phyloP scores from a whole-genome alignment of 2,329 filamentous ascomycete species.

The Aspergillus unguis region DNA sequence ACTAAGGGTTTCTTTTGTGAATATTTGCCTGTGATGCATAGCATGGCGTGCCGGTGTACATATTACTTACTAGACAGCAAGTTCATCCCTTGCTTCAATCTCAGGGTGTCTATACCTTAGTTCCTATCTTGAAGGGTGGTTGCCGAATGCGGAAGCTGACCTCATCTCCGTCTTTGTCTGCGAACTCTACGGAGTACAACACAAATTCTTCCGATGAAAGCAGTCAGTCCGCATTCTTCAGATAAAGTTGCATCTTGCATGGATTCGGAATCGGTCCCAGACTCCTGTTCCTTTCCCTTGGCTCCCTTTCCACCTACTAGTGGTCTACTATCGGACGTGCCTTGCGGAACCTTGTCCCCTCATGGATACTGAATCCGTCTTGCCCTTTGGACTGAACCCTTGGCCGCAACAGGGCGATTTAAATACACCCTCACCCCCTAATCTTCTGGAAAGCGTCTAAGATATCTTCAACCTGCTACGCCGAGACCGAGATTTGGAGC shows the following conservation, averaged over 20 bases:
- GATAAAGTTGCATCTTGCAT: not conserved
- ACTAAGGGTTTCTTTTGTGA: not conserved
- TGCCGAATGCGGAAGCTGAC: conserved; percentile 2
- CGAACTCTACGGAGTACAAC: too few species aligned
- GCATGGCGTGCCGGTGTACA: conserved; percentile 12
- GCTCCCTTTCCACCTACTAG: conserved; percentile 11
- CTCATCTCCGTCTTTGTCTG: conserved; percentile 4
- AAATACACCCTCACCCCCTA: not conserved
- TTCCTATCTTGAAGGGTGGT: not conserved
- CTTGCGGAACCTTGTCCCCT: conserved; percentile 7
- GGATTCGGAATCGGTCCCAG: not conserved
- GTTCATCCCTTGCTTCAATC: conserved; percentile 5
- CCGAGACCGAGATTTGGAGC: not conserved
- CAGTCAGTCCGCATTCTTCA: not conserved
- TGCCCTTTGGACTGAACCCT: conserved; percentile 1
- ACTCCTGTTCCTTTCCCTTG: not conserved
- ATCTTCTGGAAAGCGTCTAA: not conserved
- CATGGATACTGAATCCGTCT: conserved; percentile 3
- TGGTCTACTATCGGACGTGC: not conserved
- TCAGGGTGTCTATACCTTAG: not conserved
- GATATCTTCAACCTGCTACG: not conserved
- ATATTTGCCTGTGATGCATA: conserved; percentile 17
- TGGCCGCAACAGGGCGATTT: conserved; percentile 1
- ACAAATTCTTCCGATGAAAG: not conserved
- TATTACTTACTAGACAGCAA: conserved; percentile 1